These are phyloP conservation scores for Auxenochlorella protothecoides DNA, from an alignment of 139 green algal genomes.

Conservation along the genomic window DNA sequence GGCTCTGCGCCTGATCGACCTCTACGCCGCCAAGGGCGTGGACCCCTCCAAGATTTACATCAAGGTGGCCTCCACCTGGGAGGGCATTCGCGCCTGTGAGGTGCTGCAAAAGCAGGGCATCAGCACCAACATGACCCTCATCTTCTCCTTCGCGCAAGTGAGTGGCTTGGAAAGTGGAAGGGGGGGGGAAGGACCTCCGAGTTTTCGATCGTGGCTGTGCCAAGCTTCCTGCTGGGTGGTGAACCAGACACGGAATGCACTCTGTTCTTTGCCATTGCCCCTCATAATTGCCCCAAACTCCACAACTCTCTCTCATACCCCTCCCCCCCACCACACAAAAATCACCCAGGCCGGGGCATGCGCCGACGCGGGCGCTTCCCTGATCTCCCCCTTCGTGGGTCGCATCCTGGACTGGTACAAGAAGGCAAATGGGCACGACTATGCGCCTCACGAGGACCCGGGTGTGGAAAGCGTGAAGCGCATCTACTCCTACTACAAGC, in stretches of 20 bases:
- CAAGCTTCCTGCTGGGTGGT: too few relatives aligned
- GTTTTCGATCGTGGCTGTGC: too few relatives aligned
- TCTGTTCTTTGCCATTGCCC: too few relatives aligned
- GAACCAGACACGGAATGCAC: too few relatives aligned
- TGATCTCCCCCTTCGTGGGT: conserved; percentile 87
- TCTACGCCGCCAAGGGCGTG: conserved; percentile 49
- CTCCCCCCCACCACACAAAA: too few relatives aligned
- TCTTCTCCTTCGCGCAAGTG: conserved; percentile 82
- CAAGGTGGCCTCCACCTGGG: conserved; percentile 69
- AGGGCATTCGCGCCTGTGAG: conserved; percentile 74
- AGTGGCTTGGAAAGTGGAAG: background rate
- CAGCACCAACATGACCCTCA: conserved; percentile 83
- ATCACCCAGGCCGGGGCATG: conserved; percentile 61
- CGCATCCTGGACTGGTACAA: conserved; percentile 86
- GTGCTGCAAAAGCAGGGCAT: conserved; percentile 72
- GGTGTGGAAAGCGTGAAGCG: conserved; percentile 56
- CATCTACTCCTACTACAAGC: conserved; percentile 82
- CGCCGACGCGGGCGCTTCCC: conserved; percentile 64
- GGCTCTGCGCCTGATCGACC: conserved; percentile 54
- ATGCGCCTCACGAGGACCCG: conserved; percentile 54
- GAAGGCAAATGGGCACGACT: conserved; percentile 39
- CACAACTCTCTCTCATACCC: too few relatives aligned
- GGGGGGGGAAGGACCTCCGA: too few relatives aligned
- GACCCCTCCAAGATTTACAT: conserved; percentile 40
- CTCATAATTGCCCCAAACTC: too few relatives aligned